Conservation (phyloP, 345 rosid genomes). For the Camelina neglecta region DNA sequence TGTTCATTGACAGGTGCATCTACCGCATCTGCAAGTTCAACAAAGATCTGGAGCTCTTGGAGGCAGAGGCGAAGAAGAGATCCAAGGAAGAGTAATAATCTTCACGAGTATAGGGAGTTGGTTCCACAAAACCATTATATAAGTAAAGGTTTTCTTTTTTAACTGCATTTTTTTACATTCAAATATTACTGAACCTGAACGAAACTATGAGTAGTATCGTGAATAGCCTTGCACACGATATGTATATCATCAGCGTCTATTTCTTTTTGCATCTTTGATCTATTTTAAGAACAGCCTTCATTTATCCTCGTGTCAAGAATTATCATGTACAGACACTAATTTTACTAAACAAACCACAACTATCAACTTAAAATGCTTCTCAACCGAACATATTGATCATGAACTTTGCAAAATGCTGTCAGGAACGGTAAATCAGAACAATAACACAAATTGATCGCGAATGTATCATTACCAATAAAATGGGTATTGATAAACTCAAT, state of each 20-base stretch:
- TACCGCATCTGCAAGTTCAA: slow-evolving; percentile 76
- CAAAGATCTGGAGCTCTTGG: slow-evolving; percentile 72
- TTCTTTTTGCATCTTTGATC: neutral
- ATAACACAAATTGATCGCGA: neutral
- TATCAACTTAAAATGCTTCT: neutral
- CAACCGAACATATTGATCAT: neutral
- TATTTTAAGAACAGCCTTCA: neutral
- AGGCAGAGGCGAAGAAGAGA: slow-evolving; percentile 70
- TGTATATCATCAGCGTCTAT: neutral
- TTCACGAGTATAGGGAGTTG: slow-evolving; percentile 13
- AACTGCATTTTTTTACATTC: slow-evolving; percentile 1
- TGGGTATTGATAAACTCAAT: slow-evolving; percentile 16
- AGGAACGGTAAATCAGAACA: neutral
- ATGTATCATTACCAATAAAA: neutral
- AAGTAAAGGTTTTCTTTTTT: slow-evolving; percentile 9
- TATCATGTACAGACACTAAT: neutral
- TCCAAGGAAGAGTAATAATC: slow-evolving; percentile 61
- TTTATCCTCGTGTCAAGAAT: neutral
- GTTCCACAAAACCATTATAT: slow-evolving; percentile 25
- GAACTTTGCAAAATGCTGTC: neutral
- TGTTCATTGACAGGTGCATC: slow-evolving; percentile 63
- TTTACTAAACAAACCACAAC: neutral
- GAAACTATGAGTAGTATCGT: neutral
- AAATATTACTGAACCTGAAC: slow-evolving; percentile 11
- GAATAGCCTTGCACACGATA: slow-evolving; percentile 8